Conservation (phyloP, 1,284 basidiomycete species). For the Sphagnurus paluster region DNA sequence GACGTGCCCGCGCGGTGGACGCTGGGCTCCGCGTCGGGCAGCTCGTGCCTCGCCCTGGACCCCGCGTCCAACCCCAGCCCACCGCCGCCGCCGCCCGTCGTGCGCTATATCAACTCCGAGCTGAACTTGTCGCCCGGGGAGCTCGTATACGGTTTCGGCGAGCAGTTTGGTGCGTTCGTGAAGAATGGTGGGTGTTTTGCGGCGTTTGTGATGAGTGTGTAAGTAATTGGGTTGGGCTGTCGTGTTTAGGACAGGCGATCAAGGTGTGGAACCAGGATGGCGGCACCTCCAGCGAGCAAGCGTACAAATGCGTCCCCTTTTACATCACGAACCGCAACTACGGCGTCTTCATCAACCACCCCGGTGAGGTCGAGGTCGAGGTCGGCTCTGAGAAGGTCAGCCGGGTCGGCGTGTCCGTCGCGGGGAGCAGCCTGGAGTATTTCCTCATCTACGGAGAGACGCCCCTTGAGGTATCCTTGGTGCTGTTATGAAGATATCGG, state of each 20-base stretch:
- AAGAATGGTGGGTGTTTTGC: conserved; percentile 61
- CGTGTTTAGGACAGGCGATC: conserved; percentile 53
- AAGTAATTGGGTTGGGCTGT: not conserved
- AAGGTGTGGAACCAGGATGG: conserved; percentile 76
- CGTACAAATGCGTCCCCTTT: conserved; percentile 76
- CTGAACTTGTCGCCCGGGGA: conserved; percentile 71
- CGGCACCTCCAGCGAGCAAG: conserved; percentile 70
- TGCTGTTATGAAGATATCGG: not conserved
- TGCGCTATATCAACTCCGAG: conserved; percentile 67
- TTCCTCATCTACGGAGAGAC: conserved; percentile 69
- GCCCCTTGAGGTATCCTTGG: conserved; percentile 51
- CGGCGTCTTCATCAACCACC: conserved; percentile 75
- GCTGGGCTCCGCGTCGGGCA: conserved; percentile 55
- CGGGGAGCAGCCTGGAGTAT: conserved; percentile 63
- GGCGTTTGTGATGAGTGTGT: not conserved
- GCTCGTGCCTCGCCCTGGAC: conserved; percentile 59
- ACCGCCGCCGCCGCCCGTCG: conserved; percentile 40
- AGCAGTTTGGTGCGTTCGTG: conserved; percentile 71
- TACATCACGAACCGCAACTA: conserved; percentile 71
- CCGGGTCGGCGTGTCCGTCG: conserved; percentile 67
- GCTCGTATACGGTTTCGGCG: conserved; percentile 71
- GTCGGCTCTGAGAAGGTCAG: conserved; percentile 75
- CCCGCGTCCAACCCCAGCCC: conserved; percentile 58
- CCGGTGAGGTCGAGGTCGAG: conserved; percentile 77
- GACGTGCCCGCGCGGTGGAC: conserved; percentile 70